Base-by-base conservation (phyloP, 768 basidiomycete species). In the Tubosaeta brunneosetosa region DNA sequence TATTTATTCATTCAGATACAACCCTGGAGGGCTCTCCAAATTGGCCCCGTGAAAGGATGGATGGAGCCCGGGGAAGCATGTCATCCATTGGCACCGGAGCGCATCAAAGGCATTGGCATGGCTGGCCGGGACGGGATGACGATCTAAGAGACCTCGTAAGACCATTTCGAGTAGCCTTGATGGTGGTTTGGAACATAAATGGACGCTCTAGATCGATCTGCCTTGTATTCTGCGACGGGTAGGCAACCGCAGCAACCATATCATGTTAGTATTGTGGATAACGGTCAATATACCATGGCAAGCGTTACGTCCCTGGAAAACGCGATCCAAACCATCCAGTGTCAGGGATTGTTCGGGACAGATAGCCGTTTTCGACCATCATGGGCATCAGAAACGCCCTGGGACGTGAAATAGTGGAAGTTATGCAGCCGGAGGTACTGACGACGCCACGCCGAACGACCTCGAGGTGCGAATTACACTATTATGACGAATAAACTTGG, bases 261-360 rank as follows among this genome's bases (percentile, higher is more conserved):
- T 33, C 50, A n/a, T 7, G 44, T 25, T 22, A 22, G 37, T 37
- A 33, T 32, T 25, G 51, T 33, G 34, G 10, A 44, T 13, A 12
- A 52, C 14, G 53, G 51, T 22, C 50, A 29, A 50, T 51, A 31
- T 46, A 55, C 53, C 52, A 46, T 47, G 14, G 22, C 31, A 17
- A 48, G 31, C 27, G 42, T 55, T 40, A 52, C 38, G 52, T 46
- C 33, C 45, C 34, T 54, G 50, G 37, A 44, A 48, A 51, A 51
- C 47, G 47, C 47, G 36, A 47, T 45, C 40, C 51, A 44, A 45
- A 66, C 63, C 63, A 64, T 63, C 58, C 63, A 66, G 63, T 64
- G 64, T 27, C 31, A 38, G 46, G 55, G 44, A 36, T 44, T 29
- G 49, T 50, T 41, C 22, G 6, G 49, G 38, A 49, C 50, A 52